Base-by-base conservation (phyloP, 495 filamentous ascomycete species). In the Geoglossum glabrum region DNA sequence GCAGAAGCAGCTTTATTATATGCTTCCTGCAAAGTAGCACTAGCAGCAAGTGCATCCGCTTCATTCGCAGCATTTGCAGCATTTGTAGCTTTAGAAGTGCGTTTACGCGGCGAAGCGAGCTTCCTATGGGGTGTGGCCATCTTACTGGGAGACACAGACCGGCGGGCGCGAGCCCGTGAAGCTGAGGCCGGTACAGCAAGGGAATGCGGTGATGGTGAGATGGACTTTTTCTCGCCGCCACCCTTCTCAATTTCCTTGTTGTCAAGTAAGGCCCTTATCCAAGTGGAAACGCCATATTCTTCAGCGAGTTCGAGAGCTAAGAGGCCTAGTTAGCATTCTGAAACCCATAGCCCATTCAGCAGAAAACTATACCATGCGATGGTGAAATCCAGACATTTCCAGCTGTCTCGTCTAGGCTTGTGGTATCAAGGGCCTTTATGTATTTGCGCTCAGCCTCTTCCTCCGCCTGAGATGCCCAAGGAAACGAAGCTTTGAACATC, bases 401-500 rank as follows among this genome's bases (percentile, higher is more conserved):
- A 25, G 92, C 92, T 28, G 92, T 89, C 72, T 98, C 92, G 61
- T 96, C 87, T 55, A 76, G 76, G 60, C 86, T 90, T 3, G 89
- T 93, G 7, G 81, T 80, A 31, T 78, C 70, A 23, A 90, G 79
- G 9, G 70, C 63, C 69, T 92, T 95, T 65, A 97, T 76, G 63
- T 87, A 90, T 61, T 82, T 85, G 60, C 90, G 84, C 74, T 98
- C 92, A 8, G 72, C 73, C 60, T 84, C 81, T 69, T 98, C 92
- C 66, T 98, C 93, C 7, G 81, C 78, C 31, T 77, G 70, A 59
- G 84, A 82, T 15, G 92, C 88, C 76, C 89, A 97, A 3, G 92
- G 92, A 68, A 96, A 98, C 6, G 90, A 87, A 57, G 93, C 93
- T 72, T 97, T 98, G 76, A 97, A 98, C 93, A 98, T 97, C 66